Base-by-base conservation (phyloP, 2,329 filamentous ascomycete species). In the Xylariaceae sp. region DNA sequence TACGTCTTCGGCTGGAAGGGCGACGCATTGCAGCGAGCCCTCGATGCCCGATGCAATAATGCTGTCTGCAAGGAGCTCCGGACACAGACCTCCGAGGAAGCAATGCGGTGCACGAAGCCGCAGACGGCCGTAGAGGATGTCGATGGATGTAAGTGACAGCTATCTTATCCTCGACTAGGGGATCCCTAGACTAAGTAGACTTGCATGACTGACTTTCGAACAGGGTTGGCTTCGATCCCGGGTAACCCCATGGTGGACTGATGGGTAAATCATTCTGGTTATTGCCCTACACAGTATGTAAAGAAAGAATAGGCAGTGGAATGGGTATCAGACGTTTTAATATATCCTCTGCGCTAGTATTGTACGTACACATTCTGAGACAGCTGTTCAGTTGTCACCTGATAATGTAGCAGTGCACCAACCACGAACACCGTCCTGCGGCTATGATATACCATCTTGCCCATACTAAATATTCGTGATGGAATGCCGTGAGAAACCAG, bases 1-100 rank as follows among this genome's bases (percentile, higher is more conserved):
- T 68, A 68, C 48, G 48, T 68, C 29, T 68, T 68, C 48, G 65
- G 65, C 38, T 68, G 65, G 65, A 57, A 67, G 41, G 65, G 53
- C 18, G 62, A 67, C 49, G 52, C 60, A 3, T 62, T 67, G 9
- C 65, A 67, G 43, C 60, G 62, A 18, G 64, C 65, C 16, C 56
- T 67, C 48, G 56, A 67, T 43, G 65, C 64, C 37, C 48, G 53
- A 28, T 67, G 65, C 53, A 64, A 64, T 49, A 59, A 54, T 19
- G 55, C 52, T 17, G 46, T 55, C 13, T 59, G 56, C 32, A 51
- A 42, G n/a, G 47, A 54, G 38, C 54, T 57, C 12, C 52, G 49
- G 46, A 49, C 49, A 7, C 56, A 59, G 43, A 52, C 54, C 12
- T 52, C 53, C 7, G 52, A 57, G 33, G 50, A 54, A 18, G 56